Conservation (phyloP, 2,329 filamentous ascomycete genomes). For the Colletotrichum destructivum region DNA sequence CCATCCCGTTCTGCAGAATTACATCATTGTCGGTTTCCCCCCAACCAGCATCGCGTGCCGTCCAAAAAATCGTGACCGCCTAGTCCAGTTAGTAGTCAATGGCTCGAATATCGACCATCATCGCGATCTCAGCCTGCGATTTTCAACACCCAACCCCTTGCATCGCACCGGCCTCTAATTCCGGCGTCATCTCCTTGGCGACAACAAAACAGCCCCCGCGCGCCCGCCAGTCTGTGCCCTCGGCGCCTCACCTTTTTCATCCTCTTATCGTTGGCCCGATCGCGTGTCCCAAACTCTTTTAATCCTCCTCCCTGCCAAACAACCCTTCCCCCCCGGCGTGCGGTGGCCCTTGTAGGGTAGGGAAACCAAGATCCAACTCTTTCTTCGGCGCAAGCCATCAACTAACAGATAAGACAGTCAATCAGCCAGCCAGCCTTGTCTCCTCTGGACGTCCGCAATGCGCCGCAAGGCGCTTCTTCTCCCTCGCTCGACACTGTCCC, state of each 20-base stretch:
- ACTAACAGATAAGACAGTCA: not conserved
- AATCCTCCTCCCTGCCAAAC: not conserved
- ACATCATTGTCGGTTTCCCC: not conserved
- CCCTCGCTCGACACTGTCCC: not conserved
- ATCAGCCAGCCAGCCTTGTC: not conserved
- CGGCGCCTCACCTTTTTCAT: slow-evolving; percentile 1
- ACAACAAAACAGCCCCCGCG: not conserved
- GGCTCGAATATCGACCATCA: not conserved
- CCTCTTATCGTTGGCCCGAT: not conserved
- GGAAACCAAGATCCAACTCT: not conserved
- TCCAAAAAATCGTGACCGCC: not conserved
- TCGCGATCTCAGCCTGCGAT: not conserved
- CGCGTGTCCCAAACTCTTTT: not conserved
- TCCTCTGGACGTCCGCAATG: not conserved
- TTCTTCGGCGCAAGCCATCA: not conserved
- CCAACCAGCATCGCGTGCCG: slow-evolving; percentile 2
- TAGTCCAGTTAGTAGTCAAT: not conserved
- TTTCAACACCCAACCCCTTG: slow-evolving; percentile 10
- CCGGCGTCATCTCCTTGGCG: not conserved
- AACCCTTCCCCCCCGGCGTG: not conserved
- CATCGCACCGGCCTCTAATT: not conserved
- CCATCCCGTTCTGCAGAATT: not conserved
- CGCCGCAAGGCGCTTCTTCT: slow-evolving; percentile 4
- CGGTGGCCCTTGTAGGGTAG: not conserved
- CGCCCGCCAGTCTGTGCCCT: slow-evolving; percentile 24